Conservation (phyloP, 2,329 filamentous ascomycete genomes). For the Pyrenophora graminea region DNA sequence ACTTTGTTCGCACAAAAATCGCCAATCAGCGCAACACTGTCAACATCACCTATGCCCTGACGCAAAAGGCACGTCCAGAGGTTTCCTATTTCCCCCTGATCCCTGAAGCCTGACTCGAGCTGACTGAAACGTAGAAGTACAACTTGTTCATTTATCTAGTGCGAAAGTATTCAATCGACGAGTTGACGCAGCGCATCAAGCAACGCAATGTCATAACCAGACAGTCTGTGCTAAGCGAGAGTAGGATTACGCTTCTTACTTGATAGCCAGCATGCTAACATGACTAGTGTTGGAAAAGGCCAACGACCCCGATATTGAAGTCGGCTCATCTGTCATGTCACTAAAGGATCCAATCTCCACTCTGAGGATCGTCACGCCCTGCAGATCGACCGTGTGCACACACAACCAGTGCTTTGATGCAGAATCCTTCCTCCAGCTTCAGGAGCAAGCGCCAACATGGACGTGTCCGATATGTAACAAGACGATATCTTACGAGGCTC, state of each 20-base stretch:
- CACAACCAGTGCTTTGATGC: constrained; percentile 97
- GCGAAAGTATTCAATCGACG: constrained; percentile 69
- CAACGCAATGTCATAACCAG: constrained; percentile 74
- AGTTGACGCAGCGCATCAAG: constrained; percentile 71
- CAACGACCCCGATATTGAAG: constrained; percentile 84
- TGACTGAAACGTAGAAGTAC: constrained; percentile 45
- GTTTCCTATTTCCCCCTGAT: constrained; percentile 28
- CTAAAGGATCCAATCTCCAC: constrained; percentile 92
- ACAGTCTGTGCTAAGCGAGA: constrained; percentile 78
- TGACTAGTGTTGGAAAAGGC: constrained; percentile 74
- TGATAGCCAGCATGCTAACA: constrained; percentile 9
- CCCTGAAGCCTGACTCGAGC: constrained; percentile 1
- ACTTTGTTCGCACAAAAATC: constrained; percentile 69
- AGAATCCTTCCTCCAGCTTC: constrained; percentile 85
- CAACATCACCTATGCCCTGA: constrained; percentile 89
- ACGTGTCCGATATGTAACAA: constrained; percentile 94
- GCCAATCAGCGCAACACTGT: constrained; percentile 74
- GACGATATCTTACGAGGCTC: constrained; percentile 73
- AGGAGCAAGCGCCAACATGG: constrained; percentile 97
- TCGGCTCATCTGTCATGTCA: constrained; percentile 85
- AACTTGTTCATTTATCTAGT: constrained; percentile 74
- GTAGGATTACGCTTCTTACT: constrained; percentile 52
- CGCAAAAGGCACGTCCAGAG: constrained; percentile 70
- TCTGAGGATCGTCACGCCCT: constrained; percentile 77
- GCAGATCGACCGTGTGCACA: constrained; percentile 76